Base-by-base conservation (phyloP, 257 asterid species). In the Primulina tabacum region DNA sequence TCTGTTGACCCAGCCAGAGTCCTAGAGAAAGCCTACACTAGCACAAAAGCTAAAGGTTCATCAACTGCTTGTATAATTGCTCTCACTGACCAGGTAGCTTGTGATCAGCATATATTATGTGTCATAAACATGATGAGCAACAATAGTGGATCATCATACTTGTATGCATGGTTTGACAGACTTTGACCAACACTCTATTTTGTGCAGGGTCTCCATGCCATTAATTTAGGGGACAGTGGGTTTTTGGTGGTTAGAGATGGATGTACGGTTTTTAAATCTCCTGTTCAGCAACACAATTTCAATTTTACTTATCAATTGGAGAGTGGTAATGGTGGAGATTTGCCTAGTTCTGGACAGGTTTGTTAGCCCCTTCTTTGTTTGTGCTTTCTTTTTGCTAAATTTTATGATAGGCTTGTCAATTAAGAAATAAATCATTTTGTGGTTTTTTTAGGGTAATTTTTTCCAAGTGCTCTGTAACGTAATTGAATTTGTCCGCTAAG, bases 261-360 rank as follows among this genome's bases (percentile, higher is more conserved):
- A 37, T 76, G 84, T 65, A 94, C 90, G 3, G 90, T 94, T 62
- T 85, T 91, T 80, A 81, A 89, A 79, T 89, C 97, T 60, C 96
- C 95, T 47, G 87, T 74, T 28, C 99, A 94, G 84, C 99, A 91
- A 87, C 99, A 94, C 67, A 97, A 89, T 85, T 94, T 89, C 80
- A 94, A 94, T 80, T 91, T 87, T 65, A 85, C 97, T 35, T 94
- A 82, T 86, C 99, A 94, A 75, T 78, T 94, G 73, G 97, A 91
- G 79, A 18, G 88, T 74, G 99, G 96, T 68, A 86, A 75, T 73
- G 67, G 81, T 67, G 97, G 95, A 26, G 99, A 94, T 83, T 78
- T 87, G 75, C 99, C 99, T 64, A 88, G 97, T 76, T 88, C 95
- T 60, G 97, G 99, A 76, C 90, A 89, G 99, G 99, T 94, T 52